Base-by-base conservation (phyloP, 805 yeast genomes). In the Kodamaea sagamina region DNA sequence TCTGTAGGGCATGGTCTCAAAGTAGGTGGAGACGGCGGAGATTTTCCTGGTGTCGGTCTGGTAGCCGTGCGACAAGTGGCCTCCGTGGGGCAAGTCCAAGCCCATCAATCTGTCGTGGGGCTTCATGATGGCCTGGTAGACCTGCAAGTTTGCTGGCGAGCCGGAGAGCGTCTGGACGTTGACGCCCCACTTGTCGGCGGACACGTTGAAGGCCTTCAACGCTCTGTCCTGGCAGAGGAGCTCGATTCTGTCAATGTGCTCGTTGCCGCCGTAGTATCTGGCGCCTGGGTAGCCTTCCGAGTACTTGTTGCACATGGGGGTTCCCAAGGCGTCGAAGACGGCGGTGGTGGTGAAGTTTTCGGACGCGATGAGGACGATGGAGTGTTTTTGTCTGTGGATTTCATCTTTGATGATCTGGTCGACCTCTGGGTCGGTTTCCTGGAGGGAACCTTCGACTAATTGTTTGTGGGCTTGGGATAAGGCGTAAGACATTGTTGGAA, bases 241-340 rank as follows among this genome's bases (percentile, higher is more conserved):
- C 74, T 92, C 99, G 59, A 88, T 89, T 72, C 81, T 77, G 72
- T 92, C 99, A 58, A 92, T 92, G 71, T 81, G 85, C 70, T 92
- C 89, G 63, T 92, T 92, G 66, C 99, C 99, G 67, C 99, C 99
- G 65, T 92, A 92, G 75, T 92, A 92, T 67, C 99, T 82, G 50
- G 89, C 96, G 53, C 96, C 96, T 32, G 99, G 99, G 71, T 92
- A 92, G 51, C 98, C 98, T 71, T 92, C 99, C 8, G 97, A 89
- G 72, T 92, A 92, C 74, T 92, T 92, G 79, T 92, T 92, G 68
- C 87, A 90, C 96, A 92, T 89, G 63, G 88, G 96, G 19, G 97
- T 86, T 52, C 98, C 98, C 59, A 92, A 77, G 39, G 89, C 81
- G 63, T 92, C 96, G 81, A 92, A 86, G 24, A 92, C 99, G 17